Conservation (phyloP, 176 grass and related monocot species). For the Oryza brachyantha region DNA sequence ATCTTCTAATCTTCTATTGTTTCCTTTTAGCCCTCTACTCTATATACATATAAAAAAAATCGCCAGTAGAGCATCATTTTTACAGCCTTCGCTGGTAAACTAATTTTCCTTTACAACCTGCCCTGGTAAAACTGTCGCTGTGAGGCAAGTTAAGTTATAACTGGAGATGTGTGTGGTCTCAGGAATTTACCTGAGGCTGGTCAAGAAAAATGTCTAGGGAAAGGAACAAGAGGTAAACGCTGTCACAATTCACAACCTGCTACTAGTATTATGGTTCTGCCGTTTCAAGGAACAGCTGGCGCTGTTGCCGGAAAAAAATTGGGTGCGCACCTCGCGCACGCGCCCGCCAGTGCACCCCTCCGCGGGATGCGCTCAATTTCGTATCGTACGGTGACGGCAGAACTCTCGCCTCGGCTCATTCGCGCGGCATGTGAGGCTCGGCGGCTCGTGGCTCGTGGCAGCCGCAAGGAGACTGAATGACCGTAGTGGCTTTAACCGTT, state of each 20-base stretch:
- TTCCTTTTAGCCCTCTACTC: neutral
- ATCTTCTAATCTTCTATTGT: neutral
- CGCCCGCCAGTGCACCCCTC: no score
- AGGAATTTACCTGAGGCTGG: neutral
- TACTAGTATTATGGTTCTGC: neutral
- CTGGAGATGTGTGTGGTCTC: neutral
- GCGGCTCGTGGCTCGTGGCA: no score
- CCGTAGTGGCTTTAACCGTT: no score
- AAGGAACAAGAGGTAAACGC: neutral
- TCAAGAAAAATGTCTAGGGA: neutral
- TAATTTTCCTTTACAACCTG: no score
- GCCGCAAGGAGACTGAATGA: no score
- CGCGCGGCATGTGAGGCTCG: no score
- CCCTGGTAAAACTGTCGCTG: neutral
- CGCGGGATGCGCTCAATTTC: no score
- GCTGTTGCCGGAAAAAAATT: no score
- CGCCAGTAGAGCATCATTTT: neutral
- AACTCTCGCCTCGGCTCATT: no score
- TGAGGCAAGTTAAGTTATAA: neutral
- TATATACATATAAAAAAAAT: neutral
- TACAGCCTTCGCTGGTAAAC: no score
- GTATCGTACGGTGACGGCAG: no score
- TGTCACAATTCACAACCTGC: neutral
- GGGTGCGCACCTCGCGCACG: no score
- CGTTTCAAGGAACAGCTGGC: slow-evolving; percentile 15